Base-by-base conservation (phyloP, 768 basidiomycete genomes). In the Postia placenta region DNA sequence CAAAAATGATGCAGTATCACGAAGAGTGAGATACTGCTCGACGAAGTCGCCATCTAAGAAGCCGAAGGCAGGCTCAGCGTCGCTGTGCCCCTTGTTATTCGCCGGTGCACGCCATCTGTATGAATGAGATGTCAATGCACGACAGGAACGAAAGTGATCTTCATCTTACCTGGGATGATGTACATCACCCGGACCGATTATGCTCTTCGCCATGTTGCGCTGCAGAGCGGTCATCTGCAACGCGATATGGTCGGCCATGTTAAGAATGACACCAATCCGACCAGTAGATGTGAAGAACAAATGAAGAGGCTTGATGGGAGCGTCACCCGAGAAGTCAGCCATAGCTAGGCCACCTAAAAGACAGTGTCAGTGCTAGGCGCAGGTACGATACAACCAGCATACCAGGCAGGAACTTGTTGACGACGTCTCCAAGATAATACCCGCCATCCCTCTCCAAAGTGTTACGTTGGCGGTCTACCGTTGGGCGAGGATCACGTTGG, bases 1-100 rank as follows among this genome's bases (percentile, higher is more conserved):
- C 55, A 84, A 66, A 9, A 88, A 66, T 45, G 74, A 64, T n/a
- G 80, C 66, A 20, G 72, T 64, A 4, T 68, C 59, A 0, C 72
- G 62, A 30, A 60, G 68, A 15, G 64, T 65, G 45, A 84, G 70
- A 63, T 87, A 81, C 17, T 70, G 67, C 64, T 93, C 88, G 17
- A 96, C 61, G 54, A 92, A 87, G 60, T 90, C 86, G 1, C 92
- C 93, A 52, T 96, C 92, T 24, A 96, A 70, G 73, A 96, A 92
- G 14, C 91, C 92, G 35, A 73, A 74, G 1, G 85, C 74, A 23
- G 65, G 57, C 26, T 83, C 77, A 6, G 74, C 70, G 56, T 88
- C 85, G 42, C 75, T 80, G 20, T 72, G 70, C 5, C 84, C 81
- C 20, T 68, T 61, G 0, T 69, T 68, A 33, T 70, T 78, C 54